Conservation (phyloP, 2,329 filamentous ascomycete species). For the Nigrospora oryzae region DNA sequence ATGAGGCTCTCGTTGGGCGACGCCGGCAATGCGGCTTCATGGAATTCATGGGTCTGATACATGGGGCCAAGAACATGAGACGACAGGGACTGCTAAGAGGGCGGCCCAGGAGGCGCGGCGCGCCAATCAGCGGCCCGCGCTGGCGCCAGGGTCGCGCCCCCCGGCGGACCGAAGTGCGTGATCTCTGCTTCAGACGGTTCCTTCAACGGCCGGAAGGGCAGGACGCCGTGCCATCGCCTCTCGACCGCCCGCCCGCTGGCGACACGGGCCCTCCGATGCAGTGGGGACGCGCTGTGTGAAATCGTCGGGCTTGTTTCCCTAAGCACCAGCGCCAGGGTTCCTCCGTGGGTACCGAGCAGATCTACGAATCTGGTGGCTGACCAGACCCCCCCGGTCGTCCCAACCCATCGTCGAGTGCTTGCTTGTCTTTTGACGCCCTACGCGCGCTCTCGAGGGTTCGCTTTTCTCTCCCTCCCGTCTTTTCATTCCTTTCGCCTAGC, state of each 20-base stretch:
- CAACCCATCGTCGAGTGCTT: no score
- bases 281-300: no score
- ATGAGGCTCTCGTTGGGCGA: background rate
- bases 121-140: background rate
- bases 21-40: background rate
- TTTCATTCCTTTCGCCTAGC: background rate
- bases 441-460: background rate
- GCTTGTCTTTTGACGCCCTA: background rate
- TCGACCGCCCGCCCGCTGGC: no score
- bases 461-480: background rate
- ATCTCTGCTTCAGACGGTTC: conserved; percentile 3
- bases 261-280: no score
- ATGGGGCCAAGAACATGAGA: conserved; percentile 1
- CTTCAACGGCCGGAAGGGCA: background rate
- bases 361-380: no score
- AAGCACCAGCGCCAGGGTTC: no score
- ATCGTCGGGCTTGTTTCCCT: no score
- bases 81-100: background rate
- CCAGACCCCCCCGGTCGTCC: no score
- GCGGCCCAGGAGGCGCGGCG: background rate
- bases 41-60: background rate
- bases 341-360: no score
- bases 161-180: background rate
- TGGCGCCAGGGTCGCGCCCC: background rate
- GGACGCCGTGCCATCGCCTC: no score